Conservation (phyloP, 1,284 basidiomycete genomes). For the Leccinum olivaceoglutinosum region DNA sequence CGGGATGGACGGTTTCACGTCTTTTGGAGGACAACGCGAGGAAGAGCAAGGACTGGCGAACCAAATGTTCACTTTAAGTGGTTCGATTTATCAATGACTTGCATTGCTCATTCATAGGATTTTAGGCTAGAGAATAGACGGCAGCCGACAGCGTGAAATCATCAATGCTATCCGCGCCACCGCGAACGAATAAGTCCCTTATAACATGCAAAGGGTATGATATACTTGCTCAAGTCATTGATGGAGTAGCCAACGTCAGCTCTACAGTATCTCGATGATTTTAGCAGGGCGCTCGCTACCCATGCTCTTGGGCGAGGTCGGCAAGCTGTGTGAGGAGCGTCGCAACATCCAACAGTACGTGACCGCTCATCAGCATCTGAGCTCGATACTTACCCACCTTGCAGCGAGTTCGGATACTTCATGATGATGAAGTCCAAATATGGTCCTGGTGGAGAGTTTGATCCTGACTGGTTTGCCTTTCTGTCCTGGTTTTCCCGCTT, state of each 20-base stretch:
- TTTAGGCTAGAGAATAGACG: too few relatives aligned
- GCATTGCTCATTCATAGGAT: too few relatives aligned
- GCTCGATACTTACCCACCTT: conserved; percentile 8
- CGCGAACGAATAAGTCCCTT: conserved; percentile 65
- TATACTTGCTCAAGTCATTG: background rate
- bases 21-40: conserved; percentile 47
- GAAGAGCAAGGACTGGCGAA: conserved; percentile 45
- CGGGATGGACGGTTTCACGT: conserved; percentile 50
- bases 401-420: conserved; percentile 64
- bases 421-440: conserved; percentile 65
- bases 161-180: conserved; percentile 27
- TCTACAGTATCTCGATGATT: conserved; percentile 67
- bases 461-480: conserved; percentile 57
- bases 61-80: conserved; percentile 19
- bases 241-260: conserved; percentile 8
- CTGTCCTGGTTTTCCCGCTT: background rate
- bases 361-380: background rate
- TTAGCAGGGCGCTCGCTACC: conserved; percentile 71
- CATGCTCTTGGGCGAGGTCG: conserved; percentile 71
- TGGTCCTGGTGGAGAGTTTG: conserved; percentile 70
- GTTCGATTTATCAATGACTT: too few relatives aligned
- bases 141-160: too few relatives aligned
- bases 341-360: conserved; percentile 67
- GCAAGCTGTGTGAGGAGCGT: conserved; percentile 68
- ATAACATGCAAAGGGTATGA: conserved; percentile 62